phyloP scores from a whole-genome alignment of 768 basidiomycete genomes.

The Baorangia bicolor region DNA sequence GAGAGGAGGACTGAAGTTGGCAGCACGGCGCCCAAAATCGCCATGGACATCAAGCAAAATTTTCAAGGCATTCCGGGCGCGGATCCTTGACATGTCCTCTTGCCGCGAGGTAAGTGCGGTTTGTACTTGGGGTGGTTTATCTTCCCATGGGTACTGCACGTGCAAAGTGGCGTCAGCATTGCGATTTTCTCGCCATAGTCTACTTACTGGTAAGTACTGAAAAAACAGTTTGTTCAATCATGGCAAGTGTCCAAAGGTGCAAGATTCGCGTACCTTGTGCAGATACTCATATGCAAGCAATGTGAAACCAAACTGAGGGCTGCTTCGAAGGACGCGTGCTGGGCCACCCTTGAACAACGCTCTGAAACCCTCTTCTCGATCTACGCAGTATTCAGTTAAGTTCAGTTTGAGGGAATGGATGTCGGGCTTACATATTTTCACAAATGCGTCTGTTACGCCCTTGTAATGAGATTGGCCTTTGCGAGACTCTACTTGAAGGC shows the following conservation, averaged over 20 bases:
- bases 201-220: conserved; percentile 35
- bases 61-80: conserved; percentile 94
- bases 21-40: conserved; percentile 72
- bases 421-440: conserved; percentile 73
- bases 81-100: conserved; percentile 83
- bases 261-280: conserved; percentile 50
- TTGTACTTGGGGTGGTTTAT: conserved; percentile 62
- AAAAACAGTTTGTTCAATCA: background rate
- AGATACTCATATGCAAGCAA: conserved; percentile 77
- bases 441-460: conserved; percentile 84
- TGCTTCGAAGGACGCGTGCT: conserved; percentile 84
- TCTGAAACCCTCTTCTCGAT: conserved; percentile 83
- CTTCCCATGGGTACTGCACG: conserved; percentile 78
- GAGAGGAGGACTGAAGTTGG: conserved; percentile 31
- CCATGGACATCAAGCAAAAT: conserved; percentile 87
- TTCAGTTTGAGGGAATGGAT: conserved; percentile 5
- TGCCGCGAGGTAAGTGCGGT: conserved; percentile 68
- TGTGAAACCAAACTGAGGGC: conserved; percentile 94
- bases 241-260: background rate
- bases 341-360: conserved; percentile 93
- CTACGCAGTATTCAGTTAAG: conserved; percentile 37
- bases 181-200: background rate
- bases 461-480: conserved; percentile 91
- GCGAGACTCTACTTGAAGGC: conserved; percentile 89
- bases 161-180: conserved; percentile 3